Evolutionary conservation across 805 yeast genomes (phyloP).

Genomic region (Saccharomycopsis capsularis): DNA sequence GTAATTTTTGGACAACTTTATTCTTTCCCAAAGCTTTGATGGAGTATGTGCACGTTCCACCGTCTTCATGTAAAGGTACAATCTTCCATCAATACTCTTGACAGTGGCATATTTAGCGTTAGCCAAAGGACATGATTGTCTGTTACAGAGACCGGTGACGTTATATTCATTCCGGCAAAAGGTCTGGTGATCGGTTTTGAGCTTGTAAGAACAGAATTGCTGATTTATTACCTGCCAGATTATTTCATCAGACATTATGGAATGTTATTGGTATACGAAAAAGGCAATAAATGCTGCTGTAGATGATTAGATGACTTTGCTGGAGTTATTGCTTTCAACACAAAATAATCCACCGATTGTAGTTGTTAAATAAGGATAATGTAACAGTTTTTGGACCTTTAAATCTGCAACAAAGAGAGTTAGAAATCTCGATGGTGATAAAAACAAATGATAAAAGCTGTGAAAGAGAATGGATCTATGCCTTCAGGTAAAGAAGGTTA

Average conservation of each 20-base stretch:
- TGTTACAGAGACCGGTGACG: slow-evolving; percentile 86
- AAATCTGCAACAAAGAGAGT: no score
- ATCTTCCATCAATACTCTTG: slow-evolving; percentile 68
- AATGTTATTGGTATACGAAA: no score
- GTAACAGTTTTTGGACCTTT: no score
- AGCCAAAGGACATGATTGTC: slow-evolving; percentile 95
- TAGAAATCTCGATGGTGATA: no score
- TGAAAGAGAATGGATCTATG: no score
- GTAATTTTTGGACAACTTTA: slow-evolving; percentile 83
- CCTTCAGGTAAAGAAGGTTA: no score
- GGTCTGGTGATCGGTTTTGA: slow-evolving; percentile 80
- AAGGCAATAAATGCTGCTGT: no score
- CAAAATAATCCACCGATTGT: no score
- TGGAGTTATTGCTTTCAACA: background rate
- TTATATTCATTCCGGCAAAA: slow-evolving; percentile 96
- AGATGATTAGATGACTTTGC: no score
- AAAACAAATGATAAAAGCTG: no score
- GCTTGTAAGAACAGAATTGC: slow-evolving; percentile 91
- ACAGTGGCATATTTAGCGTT: slow-evolving; percentile 88
- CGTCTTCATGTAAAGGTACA: slow-evolving; percentile 89
- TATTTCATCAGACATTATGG: slow-evolving; percentile 61
- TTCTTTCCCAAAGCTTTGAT: slow-evolving; percentile 88
- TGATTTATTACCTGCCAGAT: slow-evolving; percentile 97
- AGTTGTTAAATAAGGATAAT: no score
- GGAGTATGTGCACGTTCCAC: slow-evolving; percentile 98